A percentile compares a stretch with the other conserved stretches of the same genome.
These are phyloP conservation scores for Kluyveromyces siamensis DNA, from an alignment of 805 yeast genomes.

Conservation along the genomic window DNA sequence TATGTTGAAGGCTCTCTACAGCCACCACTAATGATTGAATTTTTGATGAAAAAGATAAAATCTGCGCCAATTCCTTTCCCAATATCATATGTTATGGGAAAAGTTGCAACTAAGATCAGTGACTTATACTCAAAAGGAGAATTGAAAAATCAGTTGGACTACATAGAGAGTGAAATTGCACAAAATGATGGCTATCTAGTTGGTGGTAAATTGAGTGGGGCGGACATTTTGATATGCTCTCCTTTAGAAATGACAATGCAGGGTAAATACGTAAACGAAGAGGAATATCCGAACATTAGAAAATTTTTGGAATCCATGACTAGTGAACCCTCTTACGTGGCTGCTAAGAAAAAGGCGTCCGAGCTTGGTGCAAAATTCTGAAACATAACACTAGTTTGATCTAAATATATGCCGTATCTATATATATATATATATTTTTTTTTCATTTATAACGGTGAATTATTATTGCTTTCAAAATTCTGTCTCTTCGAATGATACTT, in stretches of 20 bases:
- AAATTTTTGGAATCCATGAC: constrained; percentile 15
- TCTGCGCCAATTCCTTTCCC: constrained; percentile 38
- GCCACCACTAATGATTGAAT: constrained; percentile 35
- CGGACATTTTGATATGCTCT: constrained; percentile 46
- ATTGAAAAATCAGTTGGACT: constrained; percentile 31
- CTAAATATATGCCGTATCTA: too few relatives aligned
- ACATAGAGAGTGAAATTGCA: constrained; percentile 33
- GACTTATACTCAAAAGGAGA: constrained; percentile 42
- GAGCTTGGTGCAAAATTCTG: constrained; percentile 5
- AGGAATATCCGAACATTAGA: constrained; percentile 19
- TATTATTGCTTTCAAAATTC: too few relatives aligned
- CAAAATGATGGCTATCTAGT: constrained; percentile 36
- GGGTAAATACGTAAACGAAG: constrained; percentile 9
- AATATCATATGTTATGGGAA: constrained; percentile 34
- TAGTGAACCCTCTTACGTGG: constrained; percentile 7
- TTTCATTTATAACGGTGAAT: too few relatives aligned
- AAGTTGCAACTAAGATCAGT: constrained; percentile 38
- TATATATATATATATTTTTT: too few relatives aligned
- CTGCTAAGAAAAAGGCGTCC: constrained; percentile 8
- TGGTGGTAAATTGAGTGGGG: constrained; percentile 42
- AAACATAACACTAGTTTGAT: neutral
- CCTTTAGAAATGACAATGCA: constrained; percentile 28
- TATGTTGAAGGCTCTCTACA: constrained; percentile 58
- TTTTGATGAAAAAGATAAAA: constrained; percentile 32
- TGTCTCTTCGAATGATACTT: too few relatives aligned